These are phyloP conservation scores for Zoysia pacifica DNA, from an alignment of 176 grass and related monocot genomes.

Conservation along the genomic window DNA sequence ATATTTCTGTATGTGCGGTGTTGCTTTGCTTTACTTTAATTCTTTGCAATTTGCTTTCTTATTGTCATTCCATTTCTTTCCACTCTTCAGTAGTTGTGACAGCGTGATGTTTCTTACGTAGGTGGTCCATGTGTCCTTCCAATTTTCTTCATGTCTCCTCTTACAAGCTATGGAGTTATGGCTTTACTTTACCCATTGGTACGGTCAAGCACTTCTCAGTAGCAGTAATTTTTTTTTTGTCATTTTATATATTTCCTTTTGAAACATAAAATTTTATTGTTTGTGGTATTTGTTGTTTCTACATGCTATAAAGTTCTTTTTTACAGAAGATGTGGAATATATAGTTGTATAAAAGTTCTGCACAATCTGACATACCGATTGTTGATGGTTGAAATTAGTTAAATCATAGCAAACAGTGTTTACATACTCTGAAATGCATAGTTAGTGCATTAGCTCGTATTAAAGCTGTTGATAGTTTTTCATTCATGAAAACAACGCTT, in stretches of 20 bases:
- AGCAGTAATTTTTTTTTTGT: slow-evolving; percentile 21
- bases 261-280: slow-evolving; percentile 3
- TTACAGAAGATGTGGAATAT: background rate
- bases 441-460: background rate
- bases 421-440: background rate
- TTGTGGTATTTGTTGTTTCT: slow-evolving; percentile 9
- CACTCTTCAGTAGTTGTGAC: background rate
- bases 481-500: background rate
- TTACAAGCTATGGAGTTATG: slow-evolving; percentile 86
- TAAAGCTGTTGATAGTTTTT: background rate
- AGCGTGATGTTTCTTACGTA: slow-evolving; percentile 33
- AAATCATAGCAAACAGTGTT: slow-evolving; percentile 24
- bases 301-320: background rate
- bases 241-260: slow-evolving; percentile 10
- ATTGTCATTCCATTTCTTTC: slow-evolving; percentile 16
- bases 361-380: background rate
- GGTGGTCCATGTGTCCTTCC: slow-evolving; percentile 87
- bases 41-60: slow-evolving; percentile 15
- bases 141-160: slow-evolving; percentile 82
- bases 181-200: slow-evolving; percentile 97
- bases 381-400: background rate
- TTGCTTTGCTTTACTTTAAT: slow-evolving; percentile 22
- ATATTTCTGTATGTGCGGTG: background rate
- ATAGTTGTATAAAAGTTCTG: background rate
- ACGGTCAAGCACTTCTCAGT: slow-evolving; percentile 33